Percentiles rank a stretch among this genome's conserved stretches.
Conservation (phyloP, 129 eudicot species). For the Saposhnikovia divaricata region DNA sequence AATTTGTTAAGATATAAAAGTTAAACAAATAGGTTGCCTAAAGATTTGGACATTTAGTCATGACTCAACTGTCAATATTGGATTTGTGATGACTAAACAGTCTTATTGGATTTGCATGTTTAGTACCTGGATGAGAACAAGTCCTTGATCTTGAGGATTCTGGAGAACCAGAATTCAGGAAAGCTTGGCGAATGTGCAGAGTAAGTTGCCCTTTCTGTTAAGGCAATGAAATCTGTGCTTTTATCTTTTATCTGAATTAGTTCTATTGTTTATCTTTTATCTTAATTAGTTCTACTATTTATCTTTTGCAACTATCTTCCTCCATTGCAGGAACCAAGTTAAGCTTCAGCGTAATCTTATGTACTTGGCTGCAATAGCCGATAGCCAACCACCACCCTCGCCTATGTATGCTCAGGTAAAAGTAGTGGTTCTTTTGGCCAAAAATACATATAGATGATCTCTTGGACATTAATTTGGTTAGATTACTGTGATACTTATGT, state of each 20-base stretch:
- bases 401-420: constrained; percentile 38
- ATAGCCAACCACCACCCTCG: constrained; percentile 43
- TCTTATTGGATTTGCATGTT: constrained; percentile 9
- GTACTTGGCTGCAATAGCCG: constrained; percentile 61
- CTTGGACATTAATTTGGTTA: background rate
- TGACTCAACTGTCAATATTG: background rate
- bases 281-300: background rate
- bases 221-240: background rate
- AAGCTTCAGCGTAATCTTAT: constrained; percentile 49
- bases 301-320: background rate
- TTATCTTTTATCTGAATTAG: background rate
- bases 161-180: constrained; percentile 54
- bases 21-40: background rate
- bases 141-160: constrained; percentile 45
- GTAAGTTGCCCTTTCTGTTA: constrained; percentile 19
- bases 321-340: constrained; percentile 38
- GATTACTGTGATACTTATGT: background rate
- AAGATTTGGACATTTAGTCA: background rate
- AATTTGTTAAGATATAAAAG: background rate
- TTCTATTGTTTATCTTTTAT: background rate
- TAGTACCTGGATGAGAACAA: constrained; percentile 68
- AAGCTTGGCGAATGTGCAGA: constrained; percentile 52
- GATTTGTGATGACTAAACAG: background rate
- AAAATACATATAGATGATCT: background rate
- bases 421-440: background rate